These are phyloP conservation scores for Penicillium glabrum DNA, from an alignment of 2,329 filamentous ascomycete genomes.

Conservation along the genomic window DNA sequence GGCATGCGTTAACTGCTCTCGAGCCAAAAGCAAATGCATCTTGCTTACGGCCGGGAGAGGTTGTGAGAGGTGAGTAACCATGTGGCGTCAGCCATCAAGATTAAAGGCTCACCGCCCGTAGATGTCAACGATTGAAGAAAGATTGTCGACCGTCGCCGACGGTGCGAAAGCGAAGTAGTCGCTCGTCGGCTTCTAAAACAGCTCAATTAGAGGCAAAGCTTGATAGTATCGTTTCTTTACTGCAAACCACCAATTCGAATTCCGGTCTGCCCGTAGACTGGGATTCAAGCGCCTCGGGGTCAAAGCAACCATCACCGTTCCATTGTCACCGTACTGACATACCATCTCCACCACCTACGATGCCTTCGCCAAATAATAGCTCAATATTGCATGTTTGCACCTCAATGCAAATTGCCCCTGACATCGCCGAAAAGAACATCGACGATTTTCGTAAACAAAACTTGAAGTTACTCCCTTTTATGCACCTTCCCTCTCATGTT, in stretches of 20 bases:
- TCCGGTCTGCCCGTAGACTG: conserved; percentile 14
- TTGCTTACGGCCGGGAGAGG: conserved; percentile 27
- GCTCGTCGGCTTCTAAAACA: conserved; percentile 19
- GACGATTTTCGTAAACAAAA: conserved; percentile 23
- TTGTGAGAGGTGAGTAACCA: conserved; percentile 26
- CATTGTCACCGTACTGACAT: background rate
- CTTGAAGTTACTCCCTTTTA: conserved; percentile 29
- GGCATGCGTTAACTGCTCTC: conserved; percentile 44
- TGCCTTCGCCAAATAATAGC: background rate
- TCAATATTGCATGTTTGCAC: conserved; percentile 10
- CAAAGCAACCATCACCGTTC: background rate
- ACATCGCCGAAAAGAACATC: conserved; percentile 18
- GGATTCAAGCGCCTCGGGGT: conserved; percentile 4
- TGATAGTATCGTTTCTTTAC: conserved; percentile 27
- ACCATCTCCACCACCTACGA: conserved; percentile 1
- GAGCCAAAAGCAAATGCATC: conserved; percentile 50
- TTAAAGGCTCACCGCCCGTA: conserved; percentile 16
- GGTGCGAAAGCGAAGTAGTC: conserved; percentile 32
- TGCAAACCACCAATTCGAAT: conserved; percentile 25
- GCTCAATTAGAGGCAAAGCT: conserved; percentile 31
- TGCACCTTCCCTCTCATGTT: conserved; percentile 20
- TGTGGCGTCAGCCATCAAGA: background rate
- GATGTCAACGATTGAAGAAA: conserved; percentile 45
- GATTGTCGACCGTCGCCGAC: conserved; percentile 41
- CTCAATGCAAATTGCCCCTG: conserved; percentile 13